These are phyloP conservation scores for Furcasterigmium furcatum DNA, from an alignment of 2,329 filamentous ascomycete species.

Conservation along the genomic window DNA sequence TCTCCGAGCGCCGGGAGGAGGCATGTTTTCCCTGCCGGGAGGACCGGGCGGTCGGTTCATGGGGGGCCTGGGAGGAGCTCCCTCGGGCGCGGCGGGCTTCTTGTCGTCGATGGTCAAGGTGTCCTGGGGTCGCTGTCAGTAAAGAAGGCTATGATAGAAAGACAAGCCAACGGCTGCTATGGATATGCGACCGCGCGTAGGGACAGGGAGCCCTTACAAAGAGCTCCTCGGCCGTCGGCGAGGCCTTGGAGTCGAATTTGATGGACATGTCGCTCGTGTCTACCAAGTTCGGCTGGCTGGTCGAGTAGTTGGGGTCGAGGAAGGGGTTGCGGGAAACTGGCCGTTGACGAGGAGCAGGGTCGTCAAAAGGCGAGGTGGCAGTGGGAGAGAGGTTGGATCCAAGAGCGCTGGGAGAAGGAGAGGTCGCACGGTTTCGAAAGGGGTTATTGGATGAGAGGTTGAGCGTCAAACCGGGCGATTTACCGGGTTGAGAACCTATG, in stretches of 20 bases:
- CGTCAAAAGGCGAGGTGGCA: slow-evolving; percentile 57
- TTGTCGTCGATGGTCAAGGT: slow-evolving; percentile 65
- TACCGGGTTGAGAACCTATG: slow-evolving; percentile 35
- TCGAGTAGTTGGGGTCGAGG: slow-evolving; percentile 51
- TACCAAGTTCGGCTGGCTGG: slow-evolving; percentile 23
- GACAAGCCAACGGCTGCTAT: slow-evolving; percentile 3
- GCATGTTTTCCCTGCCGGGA: slow-evolving; percentile 42
- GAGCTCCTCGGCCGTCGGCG: slow-evolving; percentile 63
- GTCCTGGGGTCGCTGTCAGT: no score
- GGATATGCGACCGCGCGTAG: neutral
- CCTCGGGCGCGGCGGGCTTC: slow-evolving; percentile 27
- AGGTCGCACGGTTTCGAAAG: slow-evolving; percentile 70
- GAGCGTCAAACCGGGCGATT: slow-evolving; percentile 54
- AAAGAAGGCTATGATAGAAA: no score
- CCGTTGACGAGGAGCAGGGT: slow-evolving; percentile 42
- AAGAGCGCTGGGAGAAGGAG: slow-evolving; percentile 39
- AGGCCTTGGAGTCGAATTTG: slow-evolving; percentile 39
- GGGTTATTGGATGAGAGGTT: slow-evolving; percentile 81
- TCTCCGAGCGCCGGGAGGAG: slow-evolving; percentile 39
- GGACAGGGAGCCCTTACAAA: slow-evolving; percentile 60
- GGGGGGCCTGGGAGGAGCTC: slow-evolving; percentile 20
- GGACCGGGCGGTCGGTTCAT: slow-evolving; percentile 34
- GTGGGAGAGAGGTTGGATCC: slow-evolving; percentile 36
- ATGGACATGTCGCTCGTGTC: slow-evolving; percentile 47
- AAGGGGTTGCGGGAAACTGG: slow-evolving; percentile 75